Evolutionary conservation across 2,329 filamentous ascomycete genomes (phyloP), one percentile per base, ranked within the genome.

Genomic region (Xylariaceae sp.): DNA sequence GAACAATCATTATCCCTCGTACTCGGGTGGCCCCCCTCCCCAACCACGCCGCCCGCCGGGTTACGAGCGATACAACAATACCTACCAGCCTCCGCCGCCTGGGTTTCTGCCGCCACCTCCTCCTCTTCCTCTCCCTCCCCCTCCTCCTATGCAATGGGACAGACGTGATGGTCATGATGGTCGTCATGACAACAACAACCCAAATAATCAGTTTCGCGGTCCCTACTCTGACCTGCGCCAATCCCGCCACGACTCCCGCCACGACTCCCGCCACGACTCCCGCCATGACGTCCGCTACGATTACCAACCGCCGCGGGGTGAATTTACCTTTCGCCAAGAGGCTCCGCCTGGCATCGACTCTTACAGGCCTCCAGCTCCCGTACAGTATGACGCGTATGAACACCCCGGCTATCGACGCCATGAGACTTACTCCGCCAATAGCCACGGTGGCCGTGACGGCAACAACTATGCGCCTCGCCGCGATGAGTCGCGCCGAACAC

Each of bases 271-370:
- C 18, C 57, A 65, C 21, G 62, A 68, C 32, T 51, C 55, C 8
- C 61, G 56, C 18, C 57, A 65, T 19, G 62, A 68, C 32, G n/a
- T n/a, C n/a, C n/a, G n/a, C n/a, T n/a, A n/a, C n/a, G n/a, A n/a
- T n/a, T 68, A 67, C 46, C 68, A 65, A 1, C 71, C 71, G 6
- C 74, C 74, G 10, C 72, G 72, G 47, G 67, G 79, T 36, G 79
- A 83, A 47, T 84, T 84, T 62, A 79, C 77, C 0, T 84, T 84
- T 54, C 76, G 77, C 6, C 68, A 76, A 40, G 74, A 80, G 10
- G 78, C 77, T 47, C 80, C 80, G 3, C 60, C 74, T 0, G 79
- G 79, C 4, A 69, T 83, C 15, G 67, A 71, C 30, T 67, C 65
- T 5, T 73, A 72, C 51, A 61, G 68, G 6, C 68, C 54, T 55